Evolutionary conservation across 1,284 basidiomycete genomes (phyloP), one percentile per base, ranked within the genome.

Genomic region (Cutaneotrichosporon cutaneum): DNA sequence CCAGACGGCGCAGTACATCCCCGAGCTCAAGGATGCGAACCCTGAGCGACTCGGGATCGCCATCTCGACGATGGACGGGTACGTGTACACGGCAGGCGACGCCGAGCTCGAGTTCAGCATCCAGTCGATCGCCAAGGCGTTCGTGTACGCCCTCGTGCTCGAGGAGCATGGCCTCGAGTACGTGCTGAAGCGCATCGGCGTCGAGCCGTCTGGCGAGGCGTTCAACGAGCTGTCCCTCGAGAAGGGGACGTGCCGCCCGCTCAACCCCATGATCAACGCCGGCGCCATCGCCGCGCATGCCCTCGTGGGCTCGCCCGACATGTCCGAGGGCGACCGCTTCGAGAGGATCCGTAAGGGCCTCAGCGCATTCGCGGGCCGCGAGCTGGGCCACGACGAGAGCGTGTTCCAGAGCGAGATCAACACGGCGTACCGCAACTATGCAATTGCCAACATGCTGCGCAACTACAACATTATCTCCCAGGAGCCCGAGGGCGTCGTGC

Each of bases 211-310:
- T 2, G 64, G 64, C 8, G 64, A 66, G 35, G 57, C 64, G 24
- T 66, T 66, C 59, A 66, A 66, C 54, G 54, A 66, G 18, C 59
- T 66, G 14, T 51, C 42, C 2, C 64, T 66, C 51, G 61, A 66
- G 36, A 13, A 39, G 42, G 56, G 58, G 10, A 66, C 64, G 0
- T 27, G 56, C 24, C 62, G 59, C 22, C 64, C 64, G 26, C 42
- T 56, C 33, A 66, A 66, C 59, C 61, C 64, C 2, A 58, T 66
- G 56, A 66, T 66, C 61, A 66, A 66, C 61, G 64, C 64, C 30
- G 64, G 64, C 47, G 64, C 64, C 7, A 61, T 66, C 26, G 42
- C 58, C 27, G 47, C 57, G n/a, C 59, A 66, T 39, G 58, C 61
- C 1, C 59, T 63, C 22, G 44, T 66, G 5, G 61, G 61, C 13